phyloP scores from a whole-genome alignment of 352 stramenopile genomes.

The Globisporangium cylindrosporum region DNA sequence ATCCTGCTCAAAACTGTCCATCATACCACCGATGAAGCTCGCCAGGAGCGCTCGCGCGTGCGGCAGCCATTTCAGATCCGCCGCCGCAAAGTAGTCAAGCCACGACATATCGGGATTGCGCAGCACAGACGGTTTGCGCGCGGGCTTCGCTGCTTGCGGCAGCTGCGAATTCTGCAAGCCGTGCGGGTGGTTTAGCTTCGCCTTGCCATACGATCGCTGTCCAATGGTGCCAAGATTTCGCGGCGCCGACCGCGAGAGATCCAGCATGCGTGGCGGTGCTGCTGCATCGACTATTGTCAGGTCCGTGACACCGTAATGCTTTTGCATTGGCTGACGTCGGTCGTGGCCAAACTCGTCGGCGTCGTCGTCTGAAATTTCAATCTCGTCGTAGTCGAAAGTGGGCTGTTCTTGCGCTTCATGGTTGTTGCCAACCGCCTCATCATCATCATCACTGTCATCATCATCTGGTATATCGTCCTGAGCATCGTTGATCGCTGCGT shows the following conservation, averaged over 20 bases:
- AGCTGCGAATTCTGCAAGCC: neutral
- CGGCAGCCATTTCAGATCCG: constrained; percentile 44
- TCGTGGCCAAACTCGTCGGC: neutral
- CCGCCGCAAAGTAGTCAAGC: constrained; percentile 22
- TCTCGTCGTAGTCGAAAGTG: constrained; percentile 12
- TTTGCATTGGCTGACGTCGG: neutral
- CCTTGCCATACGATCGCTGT: neutral
- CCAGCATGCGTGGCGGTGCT: neutral
- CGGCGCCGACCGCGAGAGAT: neutral
- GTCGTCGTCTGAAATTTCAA: constrained; percentile 25
- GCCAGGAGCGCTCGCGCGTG: constrained; percentile 21
- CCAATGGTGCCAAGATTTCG: neutral
- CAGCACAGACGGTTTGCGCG: constrained; percentile 2
- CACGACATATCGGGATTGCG: constrained; percentile 34
- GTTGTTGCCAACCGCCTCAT: constrained; percentile 1
- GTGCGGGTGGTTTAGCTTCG: neutral
- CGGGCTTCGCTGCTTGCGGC: neutral
- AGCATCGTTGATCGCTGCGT: constrained; percentile 12
- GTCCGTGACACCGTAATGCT: neutral
- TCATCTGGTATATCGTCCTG: neutral
- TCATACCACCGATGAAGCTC: constrained; percentile 39
- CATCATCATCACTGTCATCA: constrained; percentile 15
- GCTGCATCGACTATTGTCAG: neutral
- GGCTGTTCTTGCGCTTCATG: constrained; percentile 8
- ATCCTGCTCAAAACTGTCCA: constrained; percentile 40